Percentiles rank a stretch among this genome's conserved stretches.
These are phyloP conservation scores for Sporothrix mexicana DNA, from an alignment of 2,329 filamentous ascomycete genomes.

Conservation along the genomic window DNA sequence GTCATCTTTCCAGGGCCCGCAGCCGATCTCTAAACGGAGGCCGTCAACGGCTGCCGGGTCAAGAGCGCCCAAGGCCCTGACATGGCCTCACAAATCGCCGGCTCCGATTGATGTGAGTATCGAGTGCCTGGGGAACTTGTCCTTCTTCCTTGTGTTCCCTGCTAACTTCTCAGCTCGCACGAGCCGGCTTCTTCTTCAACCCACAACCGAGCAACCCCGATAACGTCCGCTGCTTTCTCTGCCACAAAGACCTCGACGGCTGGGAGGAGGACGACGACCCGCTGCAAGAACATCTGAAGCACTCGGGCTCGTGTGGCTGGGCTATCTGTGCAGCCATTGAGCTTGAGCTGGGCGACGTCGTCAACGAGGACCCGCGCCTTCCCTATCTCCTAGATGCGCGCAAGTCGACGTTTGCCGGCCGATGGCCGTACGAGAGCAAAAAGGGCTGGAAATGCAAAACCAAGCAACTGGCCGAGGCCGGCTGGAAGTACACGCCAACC, in stretches of 20 bases:
- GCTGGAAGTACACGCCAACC: constrained; percentile 92
- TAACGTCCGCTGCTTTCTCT: constrained; percentile 89
- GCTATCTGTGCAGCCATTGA: constrained; percentile 73
- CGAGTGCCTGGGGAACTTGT: constrained; percentile 46
- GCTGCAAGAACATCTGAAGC: constrained; percentile 81
- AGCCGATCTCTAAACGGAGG: constrained; percentile 70
- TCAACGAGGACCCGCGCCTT: constrained; percentile 74
- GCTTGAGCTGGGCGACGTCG: constrained; percentile 65
- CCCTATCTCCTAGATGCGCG: constrained; percentile 76
- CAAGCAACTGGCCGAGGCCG: constrained; percentile 88
- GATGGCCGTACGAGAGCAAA: constrained; percentile 90
- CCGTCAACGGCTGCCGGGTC: constrained; percentile 68
- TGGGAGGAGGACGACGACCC: constrained; percentile 91
- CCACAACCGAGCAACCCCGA: constrained; percentile 78
- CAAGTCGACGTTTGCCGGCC: constrained; percentile 78
- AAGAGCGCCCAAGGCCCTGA: constrained; percentile 61
- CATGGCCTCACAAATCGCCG: constrained; percentile 81
- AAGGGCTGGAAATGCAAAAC: constrained; percentile 88
- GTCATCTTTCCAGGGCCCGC: constrained; percentile 74
- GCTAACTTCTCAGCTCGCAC: constrained; percentile 69
- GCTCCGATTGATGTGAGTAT: constrained; percentile 65
- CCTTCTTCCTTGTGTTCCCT: constrained; percentile 43
- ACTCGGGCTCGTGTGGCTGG: constrained; percentile 85
- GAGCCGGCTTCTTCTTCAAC: constrained; percentile 88
- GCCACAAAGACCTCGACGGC: constrained; percentile 81